phyloP scores from a whole-genome alignment of 306 rosid species.

The Pterocarpus santalinus region DNA sequence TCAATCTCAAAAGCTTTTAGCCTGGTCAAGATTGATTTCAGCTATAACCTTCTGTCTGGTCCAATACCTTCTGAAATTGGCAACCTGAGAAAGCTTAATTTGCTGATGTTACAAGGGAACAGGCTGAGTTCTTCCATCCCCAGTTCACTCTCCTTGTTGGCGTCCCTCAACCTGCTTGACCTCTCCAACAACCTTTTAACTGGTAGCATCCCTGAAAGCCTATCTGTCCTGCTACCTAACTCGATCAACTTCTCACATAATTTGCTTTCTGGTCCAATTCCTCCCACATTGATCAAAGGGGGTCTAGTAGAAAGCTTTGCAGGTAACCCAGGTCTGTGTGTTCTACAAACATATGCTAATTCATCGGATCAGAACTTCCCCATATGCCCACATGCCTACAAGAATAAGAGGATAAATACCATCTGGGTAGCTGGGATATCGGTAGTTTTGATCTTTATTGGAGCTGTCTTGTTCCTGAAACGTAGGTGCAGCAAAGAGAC shows the following conservation, averaged over 20 bases:
- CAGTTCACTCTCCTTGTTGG: constrained; percentile 66
- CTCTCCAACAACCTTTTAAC: constrained; percentile 83
- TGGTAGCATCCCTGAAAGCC: constrained; percentile 87
- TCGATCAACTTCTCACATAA: constrained; percentile 91
- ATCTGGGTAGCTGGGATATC: constrained; percentile 82
- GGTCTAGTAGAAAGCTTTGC: constrained; percentile 91
- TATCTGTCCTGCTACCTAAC: constrained; percentile 74
- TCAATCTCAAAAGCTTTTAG: constrained; percentile 68
- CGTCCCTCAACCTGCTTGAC: constrained; percentile 90
- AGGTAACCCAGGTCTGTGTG: constrained; percentile 86
- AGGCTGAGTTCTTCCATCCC: constrained; percentile 82
- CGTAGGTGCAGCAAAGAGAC: constrained; percentile 67
- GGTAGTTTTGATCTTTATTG: constrained; percentile 66
- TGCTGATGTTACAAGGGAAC: constrained; percentile 84
- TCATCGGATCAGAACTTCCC: constrained; percentile 70
- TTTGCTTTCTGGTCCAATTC: constrained; percentile 86
- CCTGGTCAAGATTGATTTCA: constrained; percentile 88
- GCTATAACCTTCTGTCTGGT: constrained; percentile 79
- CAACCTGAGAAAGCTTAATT: constrained; percentile 67
- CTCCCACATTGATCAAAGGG: constrained; percentile 72
- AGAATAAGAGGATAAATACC: constrained; percentile 65
- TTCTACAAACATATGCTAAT: constrained; percentile 52
- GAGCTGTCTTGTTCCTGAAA: constrained; percentile 67
- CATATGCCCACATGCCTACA: constrained; percentile 53
- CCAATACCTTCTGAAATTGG: constrained; percentile 90